Base-by-base conservation (phyloP, 169 alveolate species). In the Hepatocystis sp. region DNA sequence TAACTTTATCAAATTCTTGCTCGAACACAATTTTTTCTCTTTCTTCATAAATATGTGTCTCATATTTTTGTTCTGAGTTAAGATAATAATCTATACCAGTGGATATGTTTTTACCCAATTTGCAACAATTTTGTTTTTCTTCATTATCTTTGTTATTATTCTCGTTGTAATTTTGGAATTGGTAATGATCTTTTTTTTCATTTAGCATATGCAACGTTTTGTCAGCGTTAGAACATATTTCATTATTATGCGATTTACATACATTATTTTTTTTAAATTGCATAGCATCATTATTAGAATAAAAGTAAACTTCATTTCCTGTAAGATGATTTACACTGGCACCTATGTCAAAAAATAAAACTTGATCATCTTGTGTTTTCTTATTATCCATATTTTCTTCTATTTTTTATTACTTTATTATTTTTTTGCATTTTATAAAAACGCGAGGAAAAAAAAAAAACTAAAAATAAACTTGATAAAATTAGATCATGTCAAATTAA, bases 281-380 rank as follows among this genome's bases (percentile, higher is more conserved):
- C 10, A 3, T 36, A 15, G 65, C 78, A 60, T 76, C 88, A 49
- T 76, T 28, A 36, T 76, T 76, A 28, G 88, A 76, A 63, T 58
- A 76, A 51, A 76, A 76, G 46, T 76, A 76, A 49, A 76, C 23
- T 76, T 76, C 88, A 32, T 76, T 58, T 4, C 88, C 88, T 47
- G 88, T 76, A 21, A 76, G 88, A 36, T 52, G 63, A 56, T 76
- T 76, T 76, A 76, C 58, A 52, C 88, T 76, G 47, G 17, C 55
- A 19, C 10, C 56, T 27, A 55, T 58, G 66, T 76, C 88, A 23
- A 49, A 76, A 47, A 76, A 5, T 21, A 42, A 44, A 58, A 44
- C 30, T n/a, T 58, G 49, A n/a, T 76, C 63, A 39, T 76, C 30
- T 46, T 32, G 46, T 19, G 1, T 47, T 76, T 58, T 66, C 30